Evolutionary conservation across 805 yeast genomes (phyloP).

Genomic region (Saccharomycopsis oosterbeekiorum): DNA sequence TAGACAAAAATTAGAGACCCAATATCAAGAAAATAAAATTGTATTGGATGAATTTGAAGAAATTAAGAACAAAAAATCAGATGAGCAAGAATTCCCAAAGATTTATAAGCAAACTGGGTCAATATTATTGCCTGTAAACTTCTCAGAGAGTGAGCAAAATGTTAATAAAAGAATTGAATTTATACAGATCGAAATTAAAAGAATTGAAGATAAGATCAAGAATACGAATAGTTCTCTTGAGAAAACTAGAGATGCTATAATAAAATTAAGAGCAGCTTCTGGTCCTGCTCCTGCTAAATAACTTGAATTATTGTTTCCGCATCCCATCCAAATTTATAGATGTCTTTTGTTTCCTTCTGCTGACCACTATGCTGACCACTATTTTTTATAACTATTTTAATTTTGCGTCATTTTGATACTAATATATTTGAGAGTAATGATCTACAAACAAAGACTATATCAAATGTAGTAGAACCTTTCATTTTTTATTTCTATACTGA

Average conservation of each 20-base stretch:
- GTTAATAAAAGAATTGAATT: conserved; percentile 87
- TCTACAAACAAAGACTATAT: too few species aligned
- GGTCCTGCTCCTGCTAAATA: not conserved
- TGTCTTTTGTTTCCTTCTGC: not conserved
- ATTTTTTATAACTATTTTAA: too few species aligned
- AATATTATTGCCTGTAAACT: conserved; percentile 82
- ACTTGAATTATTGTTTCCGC: not conserved
- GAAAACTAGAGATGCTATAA: conserved; percentile 43
- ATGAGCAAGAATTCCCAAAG: conserved; percentile 48
- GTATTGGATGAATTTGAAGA: conserved; percentile 70
- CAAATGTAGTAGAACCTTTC: too few species aligned
- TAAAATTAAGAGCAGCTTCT: conserved; percentile 34
- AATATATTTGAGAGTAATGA: too few species aligned
- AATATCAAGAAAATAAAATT: conserved; percentile 85
- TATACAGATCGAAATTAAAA: conserved; percentile 63
- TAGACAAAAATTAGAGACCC: conserved; percentile 86
- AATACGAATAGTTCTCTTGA: conserved; percentile 47
- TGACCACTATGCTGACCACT: too few species aligned
- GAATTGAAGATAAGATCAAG: conserved; percentile 66
- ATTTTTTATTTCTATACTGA: too few species aligned
- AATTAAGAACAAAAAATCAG: conserved; percentile 10
- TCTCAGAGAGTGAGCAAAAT: conserved; percentile 68
- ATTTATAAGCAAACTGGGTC: conserved; percentile 90
- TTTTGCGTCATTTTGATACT: too few species aligned
- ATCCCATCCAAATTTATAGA: not conserved